A percentile compares a stretch with the other conserved stretches of the same genome.
These are phyloP conservation scores for Chlamydomonas sphaeroides DNA, from an alignment of 139 green algal species.

Conservation along the genomic window DNA sequence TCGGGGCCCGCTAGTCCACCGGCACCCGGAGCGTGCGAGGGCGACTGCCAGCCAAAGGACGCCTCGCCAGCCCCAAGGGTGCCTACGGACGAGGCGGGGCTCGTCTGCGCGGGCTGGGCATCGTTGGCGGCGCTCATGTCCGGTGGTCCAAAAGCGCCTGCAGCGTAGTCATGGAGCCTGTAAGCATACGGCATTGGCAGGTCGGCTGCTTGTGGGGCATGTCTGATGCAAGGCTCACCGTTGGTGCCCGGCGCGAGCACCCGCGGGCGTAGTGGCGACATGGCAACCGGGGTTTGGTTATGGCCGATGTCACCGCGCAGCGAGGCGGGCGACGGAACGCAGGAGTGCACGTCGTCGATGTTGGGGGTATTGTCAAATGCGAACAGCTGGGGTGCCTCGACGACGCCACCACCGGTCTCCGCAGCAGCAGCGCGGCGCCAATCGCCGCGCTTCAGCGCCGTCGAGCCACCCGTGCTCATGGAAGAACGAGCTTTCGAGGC, in stretches of 20 bases:
- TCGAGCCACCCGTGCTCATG: too few relatives aligned
- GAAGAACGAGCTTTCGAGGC: too few relatives aligned
- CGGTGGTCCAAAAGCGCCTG: too few relatives aligned
- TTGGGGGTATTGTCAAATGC: conserved; percentile 2
- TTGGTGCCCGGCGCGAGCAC: neutral
- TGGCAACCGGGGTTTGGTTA: neutral
- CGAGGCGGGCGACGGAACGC: neutral
- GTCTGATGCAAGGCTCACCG: too few relatives aligned
- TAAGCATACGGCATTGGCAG: too few relatives aligned
- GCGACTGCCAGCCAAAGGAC: neutral
- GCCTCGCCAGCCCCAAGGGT: too few relatives aligned
- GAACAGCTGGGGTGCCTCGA: neutral
- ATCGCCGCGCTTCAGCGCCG: conserved; percentile 4
- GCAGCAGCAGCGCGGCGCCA: conserved; percentile 9
- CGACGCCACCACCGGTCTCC: neutral
- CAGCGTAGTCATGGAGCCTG: too few relatives aligned
- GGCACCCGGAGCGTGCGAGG: too few relatives aligned
- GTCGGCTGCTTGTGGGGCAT: too few relatives aligned
- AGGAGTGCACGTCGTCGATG: conserved; percentile 32
- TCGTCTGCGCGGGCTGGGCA: neutral
- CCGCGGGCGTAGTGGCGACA: conserved; percentile 1
- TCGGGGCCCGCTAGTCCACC: too few relatives aligned
- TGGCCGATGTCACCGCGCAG: neutral
- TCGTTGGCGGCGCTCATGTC: too few relatives aligned
- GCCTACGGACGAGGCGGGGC: neutral